Conservation (phyloP, 2,329 filamentous ascomycete genomes). For the Neofusicoccum ribis region DNA sequence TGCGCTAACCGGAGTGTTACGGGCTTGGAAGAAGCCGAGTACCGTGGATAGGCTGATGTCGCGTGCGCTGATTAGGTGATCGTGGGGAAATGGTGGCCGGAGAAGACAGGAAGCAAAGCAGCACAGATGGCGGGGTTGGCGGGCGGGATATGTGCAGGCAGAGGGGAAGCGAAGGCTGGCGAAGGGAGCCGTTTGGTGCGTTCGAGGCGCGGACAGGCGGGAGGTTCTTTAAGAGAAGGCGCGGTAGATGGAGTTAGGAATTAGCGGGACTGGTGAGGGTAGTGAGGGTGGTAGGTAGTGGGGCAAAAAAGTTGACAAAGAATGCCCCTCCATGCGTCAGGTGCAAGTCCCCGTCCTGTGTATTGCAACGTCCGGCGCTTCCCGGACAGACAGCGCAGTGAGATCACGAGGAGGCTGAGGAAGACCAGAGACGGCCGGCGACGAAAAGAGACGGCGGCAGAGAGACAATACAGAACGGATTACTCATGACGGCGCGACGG, state of each 20-base stretch:
- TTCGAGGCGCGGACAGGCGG: constrained; percentile 1
- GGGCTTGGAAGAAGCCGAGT: not conserved
- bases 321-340: not conserved
- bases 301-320: constrained; percentile 4
- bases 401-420: not conserved
- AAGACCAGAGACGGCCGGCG: not conserved
- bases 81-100: not conserved
- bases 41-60: constrained; percentile 4
- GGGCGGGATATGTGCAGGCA: not conserved
- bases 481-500: constrained; percentile 2
- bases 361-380: not conserved
- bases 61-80: constrained; percentile 5
- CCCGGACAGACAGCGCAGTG: not conserved
- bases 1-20: not conserved
- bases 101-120: not conserved
- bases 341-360: not conserved
- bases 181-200: not conserved
- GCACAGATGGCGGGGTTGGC: not conserved
- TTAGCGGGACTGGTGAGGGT: not conserved
- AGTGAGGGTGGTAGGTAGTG: not conserved
- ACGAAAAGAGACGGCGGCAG: not conserved
- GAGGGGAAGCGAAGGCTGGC: not conserved
- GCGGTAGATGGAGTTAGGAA: constrained; percentile 10
- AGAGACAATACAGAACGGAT: not conserved
- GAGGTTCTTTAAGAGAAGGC: not conserved